Conservation (phyloP, 768 basidiomycete species). For the Roridomyces roridus region DNA sequence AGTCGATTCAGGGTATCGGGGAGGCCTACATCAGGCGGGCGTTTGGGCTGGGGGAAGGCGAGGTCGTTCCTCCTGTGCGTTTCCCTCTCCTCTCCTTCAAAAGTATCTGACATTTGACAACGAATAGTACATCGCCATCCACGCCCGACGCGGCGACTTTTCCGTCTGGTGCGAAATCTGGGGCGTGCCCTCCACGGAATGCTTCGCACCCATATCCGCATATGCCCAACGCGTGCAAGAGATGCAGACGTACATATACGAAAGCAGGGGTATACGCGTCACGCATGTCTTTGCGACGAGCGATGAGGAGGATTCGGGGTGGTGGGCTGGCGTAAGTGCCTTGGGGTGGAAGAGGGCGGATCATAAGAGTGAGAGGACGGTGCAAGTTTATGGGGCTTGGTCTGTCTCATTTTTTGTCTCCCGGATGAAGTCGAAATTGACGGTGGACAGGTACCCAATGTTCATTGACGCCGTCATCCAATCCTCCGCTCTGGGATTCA, state of each 20-base stretch:
- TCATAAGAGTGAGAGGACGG: background rate
- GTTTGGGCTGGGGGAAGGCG: slow-evolving; percentile 24
- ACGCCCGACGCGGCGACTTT: too few relatives aligned
- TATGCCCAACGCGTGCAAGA: slow-evolving; percentile 34
- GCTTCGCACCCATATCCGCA: slow-evolving; percentile 34
- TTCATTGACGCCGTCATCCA: slow-evolving; percentile 55
- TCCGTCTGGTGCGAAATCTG: too few relatives aligned
- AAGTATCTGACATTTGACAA: too few relatives aligned
- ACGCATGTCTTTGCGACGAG: slow-evolving; percentile 41
- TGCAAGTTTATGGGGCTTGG: background rate
- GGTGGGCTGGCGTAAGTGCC: slow-evolving; percentile 26
- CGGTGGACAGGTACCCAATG: slow-evolving; percentile 44
- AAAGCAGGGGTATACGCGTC: slow-evolving; percentile 25
- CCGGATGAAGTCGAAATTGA: too few relatives aligned
- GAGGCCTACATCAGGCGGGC: slow-evolving; percentile 30
- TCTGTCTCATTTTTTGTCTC: background rate
- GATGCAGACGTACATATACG: slow-evolving; percentile 28
- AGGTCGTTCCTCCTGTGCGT: slow-evolving; percentile 30
- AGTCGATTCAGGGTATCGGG: slow-evolving; percentile 30
- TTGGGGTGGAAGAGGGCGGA: background rate
- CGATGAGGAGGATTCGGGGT: slow-evolving; percentile 39
- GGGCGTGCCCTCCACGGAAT: slow-evolving; percentile 14
- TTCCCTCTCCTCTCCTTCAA: too few relatives aligned
- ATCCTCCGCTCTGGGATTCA: slow-evolving; percentile 48
- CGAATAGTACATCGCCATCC: too few relatives aligned